Base-by-base conservation (phyloP, 2,329 filamentous ascomycete species). In the Corniculantispora saksenae region DNA sequence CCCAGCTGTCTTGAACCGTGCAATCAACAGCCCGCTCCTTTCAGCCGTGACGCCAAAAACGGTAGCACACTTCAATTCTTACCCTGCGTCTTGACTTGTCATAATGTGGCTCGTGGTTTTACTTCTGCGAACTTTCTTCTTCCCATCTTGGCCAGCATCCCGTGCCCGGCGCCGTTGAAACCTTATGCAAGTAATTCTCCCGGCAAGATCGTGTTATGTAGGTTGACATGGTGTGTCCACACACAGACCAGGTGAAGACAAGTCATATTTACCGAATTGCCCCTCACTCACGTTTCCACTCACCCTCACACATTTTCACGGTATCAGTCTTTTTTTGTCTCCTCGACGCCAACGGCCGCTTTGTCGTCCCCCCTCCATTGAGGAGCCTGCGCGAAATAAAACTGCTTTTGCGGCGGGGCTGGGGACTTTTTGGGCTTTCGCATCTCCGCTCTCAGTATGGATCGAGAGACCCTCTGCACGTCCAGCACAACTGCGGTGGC, bases 121-220 rank as follows among this genome's bases (percentile, higher is more conserved):
- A 53, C 23, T 58, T 21, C 43, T 35, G 27, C 21, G 10, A 6
- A 32, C 13, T 50, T 35, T 53, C 21, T 15, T 45, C 25, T 32
- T 51, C n/a, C 21, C 19, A 17, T 53, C 12, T 10, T 61, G 35
- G n/a, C 35, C 32, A 43, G 32, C 23, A 40, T 29, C 40, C 32
- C 43, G 43, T 45, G 10, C 45, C 40, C 32, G 10, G 9, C 13
- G 47, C 61, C 61, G 45, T 53, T 43, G 45, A 56, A 48, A 35
- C 43, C 15, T 43, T 57, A 63, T 64, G 53, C 61, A 64, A 29
- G 53, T 48, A 38, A 58, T 54, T 25, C 21, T 40, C 61, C 27
- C 17, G 43, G 10, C 43, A 21, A 63, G 61, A 63, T 63, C 61
- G 27, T 48, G 17, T 56, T 57, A 27, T 50, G 40, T 40, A 56